Evolutionary conservation across 257 asterid species (phyloP), one percentile per base, ranked within the genome.

Genomic region (Ehretia macrophylla): DNA sequence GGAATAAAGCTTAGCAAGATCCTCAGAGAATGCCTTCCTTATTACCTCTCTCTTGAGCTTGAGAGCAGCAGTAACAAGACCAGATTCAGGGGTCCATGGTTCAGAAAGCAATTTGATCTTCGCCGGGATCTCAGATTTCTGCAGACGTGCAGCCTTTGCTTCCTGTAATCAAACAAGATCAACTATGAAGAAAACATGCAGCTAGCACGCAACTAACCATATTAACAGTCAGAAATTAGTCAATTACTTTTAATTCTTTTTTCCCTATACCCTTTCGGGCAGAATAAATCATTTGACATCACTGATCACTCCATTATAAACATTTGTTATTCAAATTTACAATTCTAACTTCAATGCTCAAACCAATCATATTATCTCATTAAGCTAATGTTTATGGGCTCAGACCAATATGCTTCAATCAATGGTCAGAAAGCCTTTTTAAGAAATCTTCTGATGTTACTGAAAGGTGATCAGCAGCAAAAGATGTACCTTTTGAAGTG

Each of bases 21-120:
- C 97, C 19, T 79, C 69, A 17, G 96, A 71, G 64, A 85, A 89
- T 45, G 80, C 74, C 65, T 93, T 89, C 84, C 80, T 74, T 59
- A 89, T 73, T 59, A 68, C 82, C 55, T 79, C 85, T 71, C 85
- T 79, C 71, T 79, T 79, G 38, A 79, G 60, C 73, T 79, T 76
- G 40, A 79, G 58, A 47, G 85, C 85, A 10, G 85, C 82, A 35
- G 85, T 79, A n/a, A 79, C 80, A 45, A 75, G 71, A 17, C 85
- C 85, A 12, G 85, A 69, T 67, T 79, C 85, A 23, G 85, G 82
- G 11, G 82, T 79, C 85, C 85, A 79, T 23, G 82, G 66, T 51
- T 75, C 85, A 8, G 74, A n/a, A 50, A 79, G 63, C 44, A 79
- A 55, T 68, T 72, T 70, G 55, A 79, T 75, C 77, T 70, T 79